Percentiles rank a stretch among this genome's conserved stretches.
Conservation (phyloP, 2,329 filamentous ascomycete species). For the Diaporthe citrichinensis region DNA sequence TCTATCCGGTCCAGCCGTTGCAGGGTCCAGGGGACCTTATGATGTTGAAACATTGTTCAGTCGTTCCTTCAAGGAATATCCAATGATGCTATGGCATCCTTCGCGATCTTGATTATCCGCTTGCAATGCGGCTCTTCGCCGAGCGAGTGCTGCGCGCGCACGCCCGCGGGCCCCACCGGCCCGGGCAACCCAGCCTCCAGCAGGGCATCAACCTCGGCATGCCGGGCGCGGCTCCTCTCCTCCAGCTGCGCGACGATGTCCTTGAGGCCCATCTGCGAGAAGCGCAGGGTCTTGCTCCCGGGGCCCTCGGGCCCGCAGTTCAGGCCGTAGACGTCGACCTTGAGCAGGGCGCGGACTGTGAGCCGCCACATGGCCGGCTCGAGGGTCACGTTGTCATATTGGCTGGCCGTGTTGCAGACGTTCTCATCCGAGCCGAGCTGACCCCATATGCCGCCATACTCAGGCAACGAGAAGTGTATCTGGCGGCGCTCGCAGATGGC, state of each 20-base stretch:
- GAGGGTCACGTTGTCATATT: constrained; percentile 56
- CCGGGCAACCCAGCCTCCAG: constrained; percentile 53
- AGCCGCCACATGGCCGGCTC: constrained; percentile 68
- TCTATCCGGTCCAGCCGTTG: background rate
- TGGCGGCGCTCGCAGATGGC: constrained; percentile 59
- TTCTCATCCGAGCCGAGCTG: constrained; percentile 46
- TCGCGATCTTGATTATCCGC: constrained; percentile 68
- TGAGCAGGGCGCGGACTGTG: constrained; percentile 67
- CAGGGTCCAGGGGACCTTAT: background rate
- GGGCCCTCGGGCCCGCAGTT: constrained; percentile 42
- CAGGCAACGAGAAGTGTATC: constrained; percentile 60
- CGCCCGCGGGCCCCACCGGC: constrained; percentile 34
- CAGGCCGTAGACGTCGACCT: constrained; percentile 71
- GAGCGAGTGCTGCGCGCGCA: constrained; percentile 14
- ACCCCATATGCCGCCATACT: constrained; percentile 66
- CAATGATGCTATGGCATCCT: constrained; percentile 66
- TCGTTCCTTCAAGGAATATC: constrained; percentile 61
- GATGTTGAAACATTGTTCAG: background rate
- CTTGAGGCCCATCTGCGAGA: constrained; percentile 63
- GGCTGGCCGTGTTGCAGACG: constrained; percentile 46
- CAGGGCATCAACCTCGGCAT: constrained; percentile 64
- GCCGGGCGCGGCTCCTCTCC: constrained; percentile 61
- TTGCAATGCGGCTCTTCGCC: constrained; percentile 62
- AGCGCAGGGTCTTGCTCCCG: constrained; percentile 40
- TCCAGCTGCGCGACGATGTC: constrained; percentile 69